A percentile compares a stretch with the other conserved stretches of the same genome.
phyloP scores from a whole-genome alignment of 2,329 filamentous ascomycete species.

The Trichoderma citrinoviride region DNA sequence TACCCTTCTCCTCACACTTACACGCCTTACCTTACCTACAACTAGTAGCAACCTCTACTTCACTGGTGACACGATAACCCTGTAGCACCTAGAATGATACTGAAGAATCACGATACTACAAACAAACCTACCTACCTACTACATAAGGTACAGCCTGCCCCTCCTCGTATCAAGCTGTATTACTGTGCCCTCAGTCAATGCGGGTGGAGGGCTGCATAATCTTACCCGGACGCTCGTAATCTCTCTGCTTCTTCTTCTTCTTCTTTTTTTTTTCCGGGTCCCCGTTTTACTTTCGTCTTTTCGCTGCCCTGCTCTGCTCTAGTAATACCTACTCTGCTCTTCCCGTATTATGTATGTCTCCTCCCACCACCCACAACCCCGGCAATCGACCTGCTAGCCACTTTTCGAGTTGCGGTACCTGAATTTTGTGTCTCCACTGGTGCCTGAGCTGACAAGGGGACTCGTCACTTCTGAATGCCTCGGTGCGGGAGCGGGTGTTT shows the following conservation, averaged over 20 bases:
- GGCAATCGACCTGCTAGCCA: slow-evolving; percentile 1
- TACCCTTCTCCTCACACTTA: too few species aligned
- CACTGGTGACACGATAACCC: too few species aligned
- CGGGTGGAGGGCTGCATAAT: slow-evolving; percentile 15
- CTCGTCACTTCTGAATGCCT: too few species aligned
- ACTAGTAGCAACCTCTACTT: too few species aligned
- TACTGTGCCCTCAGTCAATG: not conserved
- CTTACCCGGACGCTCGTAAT: slow-evolving; percentile 17
- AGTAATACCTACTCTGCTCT: too few species aligned
- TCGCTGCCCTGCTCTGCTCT: too few species aligned
- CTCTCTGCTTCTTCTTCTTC: not conserved
- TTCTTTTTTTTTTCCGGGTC: not conserved
- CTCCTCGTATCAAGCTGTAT: not conserved
- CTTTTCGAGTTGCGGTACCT: not conserved
- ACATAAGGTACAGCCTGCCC: not conserved
- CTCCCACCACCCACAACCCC: not conserved
- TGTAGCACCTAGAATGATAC: too few species aligned
- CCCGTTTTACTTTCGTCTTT: too few species aligned
- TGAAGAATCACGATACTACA: too few species aligned
- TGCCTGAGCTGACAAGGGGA: not conserved
- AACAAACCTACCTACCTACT: too few species aligned
- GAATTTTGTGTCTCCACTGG: slow-evolving; percentile 1
- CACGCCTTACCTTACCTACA: too few species aligned
- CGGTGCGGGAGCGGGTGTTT: too few species aligned
- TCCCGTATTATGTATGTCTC: not conserved